These are phyloP conservation scores for Cladophialophora carrionii DNA, from an alignment of 2,329 filamentous ascomycete species.

Conservation along the genomic window DNA sequence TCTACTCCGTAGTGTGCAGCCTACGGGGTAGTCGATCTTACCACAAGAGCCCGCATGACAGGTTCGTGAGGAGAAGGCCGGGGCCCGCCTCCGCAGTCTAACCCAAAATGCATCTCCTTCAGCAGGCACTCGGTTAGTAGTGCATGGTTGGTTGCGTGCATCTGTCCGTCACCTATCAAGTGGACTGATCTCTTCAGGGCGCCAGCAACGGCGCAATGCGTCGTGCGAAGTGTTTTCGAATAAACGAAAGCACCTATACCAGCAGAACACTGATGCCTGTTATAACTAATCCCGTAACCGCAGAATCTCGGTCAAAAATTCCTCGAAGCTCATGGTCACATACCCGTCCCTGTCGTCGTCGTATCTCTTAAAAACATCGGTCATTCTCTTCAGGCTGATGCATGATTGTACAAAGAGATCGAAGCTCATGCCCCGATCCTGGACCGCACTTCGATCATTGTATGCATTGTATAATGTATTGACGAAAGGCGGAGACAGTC, in stretches of 20 bases:
- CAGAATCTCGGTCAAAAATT: conserved; percentile 64
- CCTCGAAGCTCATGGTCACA: conserved; percentile 79
- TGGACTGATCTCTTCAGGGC: background rate
- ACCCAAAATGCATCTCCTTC: background rate
- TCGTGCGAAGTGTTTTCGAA: background rate
- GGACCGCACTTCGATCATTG: conserved; percentile 56
- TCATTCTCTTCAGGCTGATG: conserved; percentile 97
- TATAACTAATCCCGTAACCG: conserved; percentile 35
- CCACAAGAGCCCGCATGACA: background rate
- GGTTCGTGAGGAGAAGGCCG: background rate
- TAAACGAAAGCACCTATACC: background rate
- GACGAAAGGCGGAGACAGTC: conserved; percentile 81
- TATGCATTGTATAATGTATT: conserved; percentile 84
- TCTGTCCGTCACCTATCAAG: background rate
- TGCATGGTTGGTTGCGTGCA: background rate
- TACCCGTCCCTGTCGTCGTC: conserved; percentile 96
- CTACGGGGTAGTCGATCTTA: no score
- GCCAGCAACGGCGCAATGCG: background rate
- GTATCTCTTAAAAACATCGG: conserved; percentile 98
- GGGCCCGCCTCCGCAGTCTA: background rate
- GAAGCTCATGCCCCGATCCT: conserved; percentile 76
- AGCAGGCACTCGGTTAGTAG: background rate
- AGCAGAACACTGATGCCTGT: background rate
- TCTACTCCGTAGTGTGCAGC: background rate
- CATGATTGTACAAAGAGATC: conserved; percentile 98